Percentiles rank a stretch among this genome's conserved stretches.
phyloP scores from a whole-genome alignment of 176 grass and related monocot genomes.

The Triticum dicoccoides region DNA sequence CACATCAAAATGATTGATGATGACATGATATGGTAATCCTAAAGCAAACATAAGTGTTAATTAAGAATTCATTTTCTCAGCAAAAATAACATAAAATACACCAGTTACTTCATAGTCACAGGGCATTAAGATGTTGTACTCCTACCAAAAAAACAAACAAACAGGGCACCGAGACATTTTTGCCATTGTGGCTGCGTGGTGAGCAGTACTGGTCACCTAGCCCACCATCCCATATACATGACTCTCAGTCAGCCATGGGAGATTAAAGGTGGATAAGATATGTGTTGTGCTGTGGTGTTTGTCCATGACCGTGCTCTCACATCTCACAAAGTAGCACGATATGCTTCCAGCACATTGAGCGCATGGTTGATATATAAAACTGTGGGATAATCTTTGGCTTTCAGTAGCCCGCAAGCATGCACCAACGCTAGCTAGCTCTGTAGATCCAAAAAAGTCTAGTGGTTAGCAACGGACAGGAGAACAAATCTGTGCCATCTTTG shows the following conservation, averaged over 20 bases:
- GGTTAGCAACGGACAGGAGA: background rate
- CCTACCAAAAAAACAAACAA: no score
- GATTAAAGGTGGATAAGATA: conserved; percentile 10
- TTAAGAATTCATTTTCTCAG: no score
- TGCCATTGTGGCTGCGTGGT: no score
- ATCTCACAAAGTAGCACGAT: background rate
- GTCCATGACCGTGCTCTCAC: conserved; percentile 27
- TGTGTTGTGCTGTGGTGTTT: conserved; percentile 10
- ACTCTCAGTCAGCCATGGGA: background rate
- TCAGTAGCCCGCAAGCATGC: conserved; percentile 3
- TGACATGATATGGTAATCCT: no score
- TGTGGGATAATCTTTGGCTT: conserved; percentile 24
- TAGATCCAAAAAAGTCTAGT: conserved; percentile 39
- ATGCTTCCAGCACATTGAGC: background rate
- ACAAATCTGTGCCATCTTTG: conserved; percentile 33
- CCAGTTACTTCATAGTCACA: no score
- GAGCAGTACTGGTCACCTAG: no score
- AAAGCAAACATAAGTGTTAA: no score
- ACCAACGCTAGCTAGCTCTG: conserved; percentile 7
- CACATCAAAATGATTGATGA: background rate
- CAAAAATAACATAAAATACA: no score
- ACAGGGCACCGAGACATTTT: background rate
- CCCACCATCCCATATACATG: no score
- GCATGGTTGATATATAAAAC: conserved; percentile 27
- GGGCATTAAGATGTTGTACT: no score